Evolutionary conservation across 441 rosid genomes (phyloP), one percentile per base, ranked within the genome.

Genomic region (Sinapis alba): DNA sequence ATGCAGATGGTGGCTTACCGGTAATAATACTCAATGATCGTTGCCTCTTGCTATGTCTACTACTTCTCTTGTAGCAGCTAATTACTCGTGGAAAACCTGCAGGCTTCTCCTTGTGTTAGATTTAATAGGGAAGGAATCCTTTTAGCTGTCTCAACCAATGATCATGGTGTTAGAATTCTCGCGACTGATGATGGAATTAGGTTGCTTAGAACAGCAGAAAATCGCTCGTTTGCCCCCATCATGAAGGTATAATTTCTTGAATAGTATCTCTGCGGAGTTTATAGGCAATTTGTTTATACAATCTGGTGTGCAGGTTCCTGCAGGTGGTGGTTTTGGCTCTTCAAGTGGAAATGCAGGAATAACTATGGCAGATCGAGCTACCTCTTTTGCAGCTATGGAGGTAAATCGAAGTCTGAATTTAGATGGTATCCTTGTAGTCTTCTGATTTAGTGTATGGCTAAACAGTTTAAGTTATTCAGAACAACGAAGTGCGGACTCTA

Each of bases 81-180:
- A 80, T 54, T 59, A 36, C 19, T 7, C 56, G 7, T 43, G 68
- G 58, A 68, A 32, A 58, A 56, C 56, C 32, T 86, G 80, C 90
- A 91, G 96, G 87, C 89, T 60, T 84, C 96, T 62, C 93, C 97
- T 73, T 86, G 90, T 69, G 77, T 93, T 74, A 83, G 89, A 83
- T 90, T 91, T 79, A 90, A 86, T 83, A 91, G 84, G 83, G 94
- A 90, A 81, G 97, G 98, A 69, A 82, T 83, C 15, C 77, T 93
- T 28, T 82, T 91, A 79, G 94, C 98, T 53, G 86, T 89, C 79
- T 90, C 98, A 41, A 90, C 98, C 61, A 88, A 66, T 79, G 98
- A 93, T 72, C 87, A 88, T 78, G 81, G 88, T 57, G 74, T 93
- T 61, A 91, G 86, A 81, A 82, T 93, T 74, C 83, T 93, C 70